These are phyloP conservation scores for Erythrobasidium hasegawianum DNA, from an alignment of 1,284 basidiomycete species.

Conservation along the genomic window DNA sequence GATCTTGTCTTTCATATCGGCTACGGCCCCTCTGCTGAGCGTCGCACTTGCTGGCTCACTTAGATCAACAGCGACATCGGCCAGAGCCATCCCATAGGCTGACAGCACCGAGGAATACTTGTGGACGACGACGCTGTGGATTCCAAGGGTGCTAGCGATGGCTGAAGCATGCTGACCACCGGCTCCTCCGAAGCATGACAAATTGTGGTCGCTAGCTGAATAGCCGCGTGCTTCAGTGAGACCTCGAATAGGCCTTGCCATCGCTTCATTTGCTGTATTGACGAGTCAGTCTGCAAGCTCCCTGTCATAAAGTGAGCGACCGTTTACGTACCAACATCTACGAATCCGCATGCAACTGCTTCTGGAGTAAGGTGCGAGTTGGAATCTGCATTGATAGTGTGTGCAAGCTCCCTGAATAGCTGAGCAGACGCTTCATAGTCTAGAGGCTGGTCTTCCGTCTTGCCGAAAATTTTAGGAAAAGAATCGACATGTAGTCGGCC, in stretches of 20 bases:
- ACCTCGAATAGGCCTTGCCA: constrained; percentile 37
- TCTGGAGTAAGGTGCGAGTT: constrained; percentile 65
- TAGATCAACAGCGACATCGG: constrained; percentile 58
- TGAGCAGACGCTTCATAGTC: constrained; percentile 63
- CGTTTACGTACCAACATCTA: constrained; percentile 29
- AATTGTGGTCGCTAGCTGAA: constrained; percentile 30
- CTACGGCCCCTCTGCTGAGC: constrained; percentile 51
- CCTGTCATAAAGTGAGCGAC: too few species aligned
- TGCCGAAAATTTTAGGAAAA: constrained; percentile 66
- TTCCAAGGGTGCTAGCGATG: constrained; percentile 70
- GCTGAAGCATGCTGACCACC: constrained; percentile 51
- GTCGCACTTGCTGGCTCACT: constrained; percentile 38
- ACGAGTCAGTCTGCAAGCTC: too few species aligned
- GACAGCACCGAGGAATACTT: constrained; percentile 80
- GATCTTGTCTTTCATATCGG: constrained; percentile 60
- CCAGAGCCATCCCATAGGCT: constrained; percentile 81
- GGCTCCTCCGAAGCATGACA: constrained; percentile 39
- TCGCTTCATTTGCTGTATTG: constrained; percentile 36
- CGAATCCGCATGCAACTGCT: constrained; percentile 78
- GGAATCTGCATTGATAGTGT: constrained; percentile 59
- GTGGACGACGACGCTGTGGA: constrained; percentile 78
- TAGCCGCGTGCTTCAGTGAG: constrained; percentile 41
- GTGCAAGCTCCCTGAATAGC: constrained; percentile 63
- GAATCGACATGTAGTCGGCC: constrained; percentile 76
- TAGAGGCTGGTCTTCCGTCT: constrained; percentile 73